Evolutionary conservation across 345 rosid species (phyloP), one percentile per base, ranked within the genome.

Genomic region (Erodium maritimum): DNA sequence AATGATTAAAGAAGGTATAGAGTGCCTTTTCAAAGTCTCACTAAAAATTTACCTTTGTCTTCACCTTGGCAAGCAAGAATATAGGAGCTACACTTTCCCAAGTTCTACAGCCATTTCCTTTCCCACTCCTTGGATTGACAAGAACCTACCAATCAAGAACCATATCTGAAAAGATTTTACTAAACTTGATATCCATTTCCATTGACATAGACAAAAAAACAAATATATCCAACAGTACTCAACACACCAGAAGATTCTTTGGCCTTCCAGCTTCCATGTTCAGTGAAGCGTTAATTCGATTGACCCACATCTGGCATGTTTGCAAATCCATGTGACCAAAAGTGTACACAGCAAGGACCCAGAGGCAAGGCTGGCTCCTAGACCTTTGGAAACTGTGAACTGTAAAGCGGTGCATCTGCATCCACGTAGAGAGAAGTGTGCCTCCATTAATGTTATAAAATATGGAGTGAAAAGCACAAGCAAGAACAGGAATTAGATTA

Each of bases 81-180:
- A 91, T 71, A 56, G 90, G 84, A 73, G 93, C 82, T 62, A 91
- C 90, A 29, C 75, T 75, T 69, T 84, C 95, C 98, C 96, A 91
- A 24, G 76, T 79, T 63, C 56, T 76, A 61, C 65, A 22, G 56
- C 95, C 96, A 75, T 69, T 80, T 55, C 73, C 83, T 70, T 88
- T 91, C 65, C 98, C 98, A 65, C 96, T 91, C 82, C 58, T 68
- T 18, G 98, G 98, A 79, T 91, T 77, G 59, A 91, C 75, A 19
- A 91, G 84, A 59, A 91, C 83, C 98, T 91, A 69, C 55, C 58
- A 52, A 67, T 64, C 56, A 62, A 56, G 51, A 63, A 69, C 64
- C 22, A 21, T 60, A 21, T 19, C 50, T 23, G 63, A 19, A 51
- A 52, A 7, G 19, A 4, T n/a, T 23, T 45, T 54, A 34, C 20